Evolutionary conservation across 2,329 filamentous ascomycete genomes (phyloP).

Genomic region (Trichoderma oligosporum): DNA sequence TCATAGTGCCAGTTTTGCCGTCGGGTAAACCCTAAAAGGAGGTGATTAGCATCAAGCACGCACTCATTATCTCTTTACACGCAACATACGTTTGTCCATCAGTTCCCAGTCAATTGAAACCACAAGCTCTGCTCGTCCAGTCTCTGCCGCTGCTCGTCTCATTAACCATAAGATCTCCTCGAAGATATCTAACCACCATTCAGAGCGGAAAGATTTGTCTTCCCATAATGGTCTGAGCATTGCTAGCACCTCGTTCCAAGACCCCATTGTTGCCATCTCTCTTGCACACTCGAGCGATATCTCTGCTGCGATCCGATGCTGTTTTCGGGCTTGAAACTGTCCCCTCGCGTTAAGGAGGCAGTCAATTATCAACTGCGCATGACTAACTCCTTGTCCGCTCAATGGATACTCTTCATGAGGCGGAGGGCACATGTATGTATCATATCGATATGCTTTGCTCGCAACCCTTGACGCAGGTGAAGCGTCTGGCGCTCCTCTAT

Average conservation of each 20-base stretch:
- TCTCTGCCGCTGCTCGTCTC: conserved; percentile 51
- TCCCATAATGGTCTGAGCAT: conserved; percentile 57
- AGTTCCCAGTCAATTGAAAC: conserved; percentile 64
- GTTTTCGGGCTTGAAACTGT: conserved; percentile 53
- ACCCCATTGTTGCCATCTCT: conserved; percentile 48
- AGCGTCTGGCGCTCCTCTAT: conserved; percentile 47
- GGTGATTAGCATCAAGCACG: background rate
- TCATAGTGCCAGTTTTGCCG: conserved; percentile 60
- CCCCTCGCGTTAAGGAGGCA: conserved; percentile 47
- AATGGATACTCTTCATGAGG: conserved; percentile 58
- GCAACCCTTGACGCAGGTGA: conserved; percentile 45
- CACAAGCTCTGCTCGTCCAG: conserved; percentile 52
- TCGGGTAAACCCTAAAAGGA: conserved; percentile 51
- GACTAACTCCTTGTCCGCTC: conserved; percentile 49
- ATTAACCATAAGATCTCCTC: conserved; percentile 62
- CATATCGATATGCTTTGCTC: conserved; percentile 53
- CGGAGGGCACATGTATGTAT: conserved; percentile 63
- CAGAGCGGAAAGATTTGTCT: conserved; percentile 51
- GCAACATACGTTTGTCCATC: conserved; percentile 51
- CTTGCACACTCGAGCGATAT: conserved; percentile 54
- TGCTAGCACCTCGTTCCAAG: conserved; percentile 53
- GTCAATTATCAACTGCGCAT: conserved; percentile 53
- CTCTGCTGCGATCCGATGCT: conserved; percentile 53
- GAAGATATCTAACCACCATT: conserved; percentile 57
- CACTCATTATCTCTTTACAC: too few species aligned